Conservation (phyloP, 2,329 filamentous ascomycete species). For the Epichloe aotearoae region DNA sequence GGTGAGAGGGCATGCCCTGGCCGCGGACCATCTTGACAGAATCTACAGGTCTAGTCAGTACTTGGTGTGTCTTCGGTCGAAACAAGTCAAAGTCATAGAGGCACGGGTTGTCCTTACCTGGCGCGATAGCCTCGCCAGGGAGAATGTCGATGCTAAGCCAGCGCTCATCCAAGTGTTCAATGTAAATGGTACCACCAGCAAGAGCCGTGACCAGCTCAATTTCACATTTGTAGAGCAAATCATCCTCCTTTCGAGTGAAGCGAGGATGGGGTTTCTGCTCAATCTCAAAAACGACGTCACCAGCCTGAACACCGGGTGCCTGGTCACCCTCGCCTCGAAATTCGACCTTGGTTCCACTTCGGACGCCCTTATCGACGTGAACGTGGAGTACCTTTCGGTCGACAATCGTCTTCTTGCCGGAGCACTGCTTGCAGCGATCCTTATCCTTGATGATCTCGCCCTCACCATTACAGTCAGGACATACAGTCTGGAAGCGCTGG, state of each 20-base stretch:
- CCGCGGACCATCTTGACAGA: slow-evolving; percentile 87
- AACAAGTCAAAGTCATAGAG: no score
- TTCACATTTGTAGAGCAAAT: slow-evolving; percentile 87
- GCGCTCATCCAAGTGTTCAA: slow-evolving; percentile 94
- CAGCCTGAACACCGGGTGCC: slow-evolving; percentile 79
- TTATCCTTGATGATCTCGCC: slow-evolving; percentile 94
- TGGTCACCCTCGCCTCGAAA: slow-evolving; percentile 97
- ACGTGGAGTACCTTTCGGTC: slow-evolving; percentile 98
- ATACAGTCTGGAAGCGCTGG: slow-evolving; percentile 98
- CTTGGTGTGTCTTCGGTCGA: not conserved
- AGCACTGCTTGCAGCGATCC: slow-evolving; percentile 93
- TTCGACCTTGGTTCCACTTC: slow-evolving; percentile 89
- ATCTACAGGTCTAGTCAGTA: slow-evolving; percentile 36
- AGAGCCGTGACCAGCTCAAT: slow-evolving; percentile 93
- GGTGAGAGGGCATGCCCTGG: slow-evolving; percentile 93
- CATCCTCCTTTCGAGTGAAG: slow-evolving; percentile 93
- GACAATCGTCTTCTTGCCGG: slow-evolving; percentile 93
- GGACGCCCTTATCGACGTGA: slow-evolving; percentile 89
- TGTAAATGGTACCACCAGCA: slow-evolving; percentile 77
- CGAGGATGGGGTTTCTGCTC: slow-evolving; percentile 96
- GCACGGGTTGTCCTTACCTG: slow-evolving; percentile 45
- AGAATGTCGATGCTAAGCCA: slow-evolving; percentile 91
- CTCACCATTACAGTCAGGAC: slow-evolving; percentile 94
- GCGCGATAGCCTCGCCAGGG: slow-evolving; percentile 87
- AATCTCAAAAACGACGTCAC: slow-evolving; percentile 97